These are phyloP conservation scores for Ricinus communis DNA, from an alignment of 345 rosid species.

Conservation along the genomic window DNA sequence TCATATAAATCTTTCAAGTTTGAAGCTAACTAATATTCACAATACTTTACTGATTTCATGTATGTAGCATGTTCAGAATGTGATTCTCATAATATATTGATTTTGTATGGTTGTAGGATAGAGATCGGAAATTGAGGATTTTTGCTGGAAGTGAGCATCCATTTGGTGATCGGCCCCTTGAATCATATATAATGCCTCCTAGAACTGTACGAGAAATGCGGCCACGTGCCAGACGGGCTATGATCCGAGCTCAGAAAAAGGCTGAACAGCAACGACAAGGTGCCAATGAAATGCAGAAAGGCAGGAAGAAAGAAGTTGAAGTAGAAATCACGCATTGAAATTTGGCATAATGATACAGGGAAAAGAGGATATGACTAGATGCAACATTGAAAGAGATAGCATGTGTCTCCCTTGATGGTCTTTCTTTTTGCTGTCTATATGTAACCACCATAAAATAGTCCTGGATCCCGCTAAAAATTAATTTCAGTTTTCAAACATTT, in stretches of 20 bases:
- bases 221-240: slow-evolving; percentile 90
- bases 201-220: slow-evolving; percentile 82
- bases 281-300: slow-evolving; percentile 42
- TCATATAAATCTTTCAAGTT: background rate
- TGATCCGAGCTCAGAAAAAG: slow-evolving; percentile 86
- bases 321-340: slow-evolving; percentile 25
- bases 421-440: slow-evolving; percentile 14
- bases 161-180: slow-evolving; percentile 71
- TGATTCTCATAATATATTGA: background rate
- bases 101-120: slow-evolving; percentile 56
- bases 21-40: background rate
- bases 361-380: slow-evolving; percentile 32
- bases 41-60: background rate
- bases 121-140: slow-evolving; percentile 91
- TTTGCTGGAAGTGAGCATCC: slow-evolving; percentile 85
- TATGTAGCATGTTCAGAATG: background rate
- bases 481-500: too few species aligned
- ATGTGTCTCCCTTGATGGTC: background rate
- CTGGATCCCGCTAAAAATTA: slow-evolving; percentile 1
- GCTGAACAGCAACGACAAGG: slow-evolving; percentile 61
- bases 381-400: background rate
- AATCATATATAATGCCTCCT: slow-evolving; percentile 76
- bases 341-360: slow-evolving; percentile 24
- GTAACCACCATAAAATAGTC: slow-evolving; percentile 17
- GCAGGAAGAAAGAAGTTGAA: slow-evolving; percentile 50